Evolutionary conservation across 129 eudicot genomes (phyloP).

Genomic region (Ambrosia trifida): DNA sequence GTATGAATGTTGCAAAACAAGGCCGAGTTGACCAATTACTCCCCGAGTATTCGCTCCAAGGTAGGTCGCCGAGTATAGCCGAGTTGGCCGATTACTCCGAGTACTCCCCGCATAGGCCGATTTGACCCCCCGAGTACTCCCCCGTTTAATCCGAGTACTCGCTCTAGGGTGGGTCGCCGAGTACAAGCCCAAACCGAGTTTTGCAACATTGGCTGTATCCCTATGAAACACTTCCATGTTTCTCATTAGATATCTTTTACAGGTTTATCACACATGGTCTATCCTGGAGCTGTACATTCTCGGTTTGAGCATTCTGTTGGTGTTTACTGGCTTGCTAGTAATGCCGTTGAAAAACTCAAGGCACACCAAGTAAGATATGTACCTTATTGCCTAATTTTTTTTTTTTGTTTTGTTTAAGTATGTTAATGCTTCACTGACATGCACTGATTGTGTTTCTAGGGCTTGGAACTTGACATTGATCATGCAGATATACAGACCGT

Average conservation of each 20-base stretch:
- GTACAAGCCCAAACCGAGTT: too few relatives aligned
- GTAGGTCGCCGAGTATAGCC: too few relatives aligned
- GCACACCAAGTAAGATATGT: constrained; percentile 54
- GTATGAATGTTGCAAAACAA: too few relatives aligned
- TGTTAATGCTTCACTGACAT: constrained; percentile 15
- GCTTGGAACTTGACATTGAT: constrained; percentile 75
- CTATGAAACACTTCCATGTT: not conserved
- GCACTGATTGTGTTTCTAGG: constrained; percentile 53
- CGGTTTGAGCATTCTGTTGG: constrained; percentile 98
- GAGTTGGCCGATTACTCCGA: too few relatives aligned
- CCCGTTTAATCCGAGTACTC: too few relatives aligned
- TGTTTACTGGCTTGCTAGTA: constrained; percentile 94
- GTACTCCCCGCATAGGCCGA: too few relatives aligned
- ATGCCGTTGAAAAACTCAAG: constrained; percentile 56
- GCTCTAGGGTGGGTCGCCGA: too few relatives aligned
- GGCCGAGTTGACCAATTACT: too few relatives aligned
- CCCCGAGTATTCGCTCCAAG: too few relatives aligned
- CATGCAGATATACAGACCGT: constrained; percentile 68
- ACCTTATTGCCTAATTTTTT: constrained; percentile 11
- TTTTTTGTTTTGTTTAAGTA: constrained; percentile 18
- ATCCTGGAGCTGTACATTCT: constrained; percentile 97
- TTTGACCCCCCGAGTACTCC: too few relatives aligned
- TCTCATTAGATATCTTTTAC: constrained; percentile 21
- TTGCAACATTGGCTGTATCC: too few relatives aligned
- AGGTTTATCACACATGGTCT: constrained; percentile 76